Evolutionary conservation across 2,329 filamentous ascomycete species (phyloP).

Genomic region (Aspergillus caelatus): DNA sequence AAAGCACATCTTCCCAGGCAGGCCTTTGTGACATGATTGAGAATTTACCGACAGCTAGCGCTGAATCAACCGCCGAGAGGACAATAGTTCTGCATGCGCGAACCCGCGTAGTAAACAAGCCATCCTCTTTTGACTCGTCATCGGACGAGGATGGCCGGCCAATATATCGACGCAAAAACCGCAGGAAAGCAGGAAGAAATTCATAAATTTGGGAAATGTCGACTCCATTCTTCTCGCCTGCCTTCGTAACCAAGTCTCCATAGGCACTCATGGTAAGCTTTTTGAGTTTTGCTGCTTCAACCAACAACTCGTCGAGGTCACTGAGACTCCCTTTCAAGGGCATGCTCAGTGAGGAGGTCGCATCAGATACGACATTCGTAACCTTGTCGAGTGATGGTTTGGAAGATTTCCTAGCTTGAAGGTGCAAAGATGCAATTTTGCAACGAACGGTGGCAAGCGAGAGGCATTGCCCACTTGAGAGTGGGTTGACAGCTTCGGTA

Average conservation of each 20-base stretch:
- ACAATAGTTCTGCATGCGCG: slow-evolving; percentile 39
- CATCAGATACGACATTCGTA: slow-evolving; percentile 34
- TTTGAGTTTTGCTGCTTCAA: slow-evolving; percentile 47
- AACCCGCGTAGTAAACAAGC: slow-evolving; percentile 36
- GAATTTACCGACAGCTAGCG: slow-evolving; percentile 42
- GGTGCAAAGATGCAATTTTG: slow-evolving; percentile 41
- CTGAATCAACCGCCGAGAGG: slow-evolving; percentile 45
- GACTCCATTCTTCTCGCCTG: slow-evolving; percentile 18
- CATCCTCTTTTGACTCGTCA: slow-evolving; percentile 30
- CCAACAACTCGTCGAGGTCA: slow-evolving; percentile 48
- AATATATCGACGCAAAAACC: slow-evolving; percentile 46
- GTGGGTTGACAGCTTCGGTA: slow-evolving; percentile 32
- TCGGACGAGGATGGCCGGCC: slow-evolving; percentile 34
- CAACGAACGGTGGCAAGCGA: slow-evolving; percentile 41
- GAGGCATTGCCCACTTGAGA: slow-evolving; percentile 36
- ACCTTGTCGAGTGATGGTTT: slow-evolving; percentile 22
- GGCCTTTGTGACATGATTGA: slow-evolving; percentile 40
- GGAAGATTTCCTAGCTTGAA: slow-evolving; percentile 34
- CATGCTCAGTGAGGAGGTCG: slow-evolving; percentile 37
- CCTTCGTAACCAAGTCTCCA: slow-evolving; percentile 33
- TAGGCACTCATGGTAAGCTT: slow-evolving; percentile 44
- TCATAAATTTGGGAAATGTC: slow-evolving; percentile 34
- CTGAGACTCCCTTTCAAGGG: slow-evolving; percentile 42
- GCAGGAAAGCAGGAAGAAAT: slow-evolving; percentile 43
- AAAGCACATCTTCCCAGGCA: slow-evolving; percentile 41